Conservation (phyloP, 176 grass and related monocot genomes). For the Elaeis guineensis region DNA sequence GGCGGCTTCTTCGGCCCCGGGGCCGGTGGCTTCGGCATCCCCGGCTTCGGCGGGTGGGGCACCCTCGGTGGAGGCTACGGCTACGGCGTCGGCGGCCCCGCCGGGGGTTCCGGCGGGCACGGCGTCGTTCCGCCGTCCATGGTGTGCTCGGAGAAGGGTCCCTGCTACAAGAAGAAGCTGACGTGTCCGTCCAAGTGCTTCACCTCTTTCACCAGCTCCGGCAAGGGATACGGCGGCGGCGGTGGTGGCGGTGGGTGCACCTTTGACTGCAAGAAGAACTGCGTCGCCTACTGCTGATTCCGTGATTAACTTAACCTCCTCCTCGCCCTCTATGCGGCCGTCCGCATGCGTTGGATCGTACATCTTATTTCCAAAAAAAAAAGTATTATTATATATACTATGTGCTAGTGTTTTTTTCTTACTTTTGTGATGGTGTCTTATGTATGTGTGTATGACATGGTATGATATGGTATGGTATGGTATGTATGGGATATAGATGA, state of each 20-base stretch:
- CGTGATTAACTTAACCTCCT: too few relatives aligned
- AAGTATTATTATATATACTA: too few relatives aligned
- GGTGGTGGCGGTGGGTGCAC: conserved; percentile 49
- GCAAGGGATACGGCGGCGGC: conserved; percentile 31
- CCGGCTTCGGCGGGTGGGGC: conserved; percentile 40
- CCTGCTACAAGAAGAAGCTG: conserved; percentile 41
- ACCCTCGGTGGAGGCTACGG: conserved; percentile 22
- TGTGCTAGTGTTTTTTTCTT: too few relatives aligned
- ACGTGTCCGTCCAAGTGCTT: conserved; percentile 47
- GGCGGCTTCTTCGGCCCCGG: conserved; percentile 29
- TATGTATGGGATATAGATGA: too few relatives aligned
- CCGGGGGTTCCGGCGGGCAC: conserved; percentile 25
- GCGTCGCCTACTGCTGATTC: conserved; percentile 38
- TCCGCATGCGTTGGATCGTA: too few relatives aligned
- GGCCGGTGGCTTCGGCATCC: conserved; percentile 6
- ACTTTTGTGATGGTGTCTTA: too few relatives aligned
- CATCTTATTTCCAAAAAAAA: too few relatives aligned
- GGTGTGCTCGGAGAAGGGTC: conserved; percentile 42
- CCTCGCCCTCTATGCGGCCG: too few relatives aligned
- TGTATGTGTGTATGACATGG: too few relatives aligned
- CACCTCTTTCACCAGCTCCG: conserved; percentile 34
- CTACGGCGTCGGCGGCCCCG: conserved; percentile 20
- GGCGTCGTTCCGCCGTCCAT: conserved; percentile 31
- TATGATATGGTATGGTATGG: too few relatives aligned
- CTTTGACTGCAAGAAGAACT: conserved; percentile 49